These are phyloP conservation scores for Hypoxylon subgilvum DNA, from an alignment of 495 filamentous ascomycete genomes.

Conservation along the genomic window DNA sequence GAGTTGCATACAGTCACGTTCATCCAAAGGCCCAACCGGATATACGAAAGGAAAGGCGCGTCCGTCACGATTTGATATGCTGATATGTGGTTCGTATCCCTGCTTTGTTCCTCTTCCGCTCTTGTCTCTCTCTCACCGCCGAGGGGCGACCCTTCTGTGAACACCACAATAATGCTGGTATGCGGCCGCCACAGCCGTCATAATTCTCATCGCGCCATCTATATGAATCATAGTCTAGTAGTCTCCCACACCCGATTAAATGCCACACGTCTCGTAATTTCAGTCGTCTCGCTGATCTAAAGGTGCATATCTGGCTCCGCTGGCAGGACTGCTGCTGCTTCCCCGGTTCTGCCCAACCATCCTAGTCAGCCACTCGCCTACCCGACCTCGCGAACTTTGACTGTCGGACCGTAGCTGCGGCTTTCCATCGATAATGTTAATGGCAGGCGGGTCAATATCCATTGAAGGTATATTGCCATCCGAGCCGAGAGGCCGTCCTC, in stretches of 20 bases:
- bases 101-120: constrained; percentile 11
- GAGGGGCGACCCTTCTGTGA: constrained; percentile 23
- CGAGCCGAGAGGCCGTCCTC: constrained; percentile 47
- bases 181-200: constrained; percentile 22
- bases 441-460: constrained; percentile 47
- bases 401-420: constrained; percentile 30
- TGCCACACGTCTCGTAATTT: constrained; percentile 21
- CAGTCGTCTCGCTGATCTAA: constrained; percentile 53
- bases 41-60: constrained; percentile 12
- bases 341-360: constrained; percentile 48
- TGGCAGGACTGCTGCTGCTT: constrained; percentile 39
- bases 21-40: constrained; percentile 4
- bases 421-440: constrained; percentile 43
- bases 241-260: constrained; percentile 23
- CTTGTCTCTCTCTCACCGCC: constrained; percentile 12
- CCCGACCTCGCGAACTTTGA: constrained; percentile 43
- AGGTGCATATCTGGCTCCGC: constrained; percentile 48
- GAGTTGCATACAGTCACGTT: neutral
- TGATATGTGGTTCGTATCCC: constrained; percentile 19
- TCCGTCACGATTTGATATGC: too few species aligned
- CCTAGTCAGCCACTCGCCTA: constrained; percentile 57
- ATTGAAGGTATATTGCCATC: constrained; percentile 47
- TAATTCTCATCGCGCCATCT: constrained; percentile 39
- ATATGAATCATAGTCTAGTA: constrained; percentile 42
- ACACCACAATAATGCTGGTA: constrained; percentile 29